Percentiles rank a stretch among this genome's conserved stretches.
These are phyloP conservation scores for Malassezia dermatis DNA, from an alignment of 1,284 basidiomycete genomes.

Conservation along the genomic window DNA sequence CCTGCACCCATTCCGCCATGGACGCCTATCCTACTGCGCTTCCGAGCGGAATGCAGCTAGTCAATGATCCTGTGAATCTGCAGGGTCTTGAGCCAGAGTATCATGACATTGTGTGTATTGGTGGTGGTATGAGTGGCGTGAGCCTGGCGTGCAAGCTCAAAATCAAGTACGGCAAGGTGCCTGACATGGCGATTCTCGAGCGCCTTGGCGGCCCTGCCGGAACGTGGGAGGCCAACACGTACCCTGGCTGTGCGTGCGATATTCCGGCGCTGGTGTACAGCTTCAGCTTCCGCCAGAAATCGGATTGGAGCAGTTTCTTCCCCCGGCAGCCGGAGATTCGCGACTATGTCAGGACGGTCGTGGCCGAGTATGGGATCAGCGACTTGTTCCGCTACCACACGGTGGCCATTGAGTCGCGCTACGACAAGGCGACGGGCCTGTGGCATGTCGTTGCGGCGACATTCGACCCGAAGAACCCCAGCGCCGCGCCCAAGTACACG, in stretches of 20 bases:
- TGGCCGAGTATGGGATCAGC: conserved; percentile 27
- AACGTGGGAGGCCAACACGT: conserved; percentile 35
- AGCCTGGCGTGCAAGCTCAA: conserved; percentile 38
- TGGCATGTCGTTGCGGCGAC: conserved; percentile 39
- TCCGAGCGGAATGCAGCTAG: conserved; percentile 10
- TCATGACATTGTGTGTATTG: conserved; percentile 39
- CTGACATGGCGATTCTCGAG: conserved; percentile 34
- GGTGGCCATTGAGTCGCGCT: conserved; percentile 30
- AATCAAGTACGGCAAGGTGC: conserved; percentile 22
- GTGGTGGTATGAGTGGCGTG: conserved; percentile 38
- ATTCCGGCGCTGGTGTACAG: conserved; percentile 45
- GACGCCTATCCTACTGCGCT: neutral
- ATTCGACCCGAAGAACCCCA: conserved; percentile 8
- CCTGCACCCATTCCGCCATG: neutral
- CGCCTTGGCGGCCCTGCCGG: conserved; percentile 22
- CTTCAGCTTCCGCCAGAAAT: conserved; percentile 39
- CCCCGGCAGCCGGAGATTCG: conserved; percentile 32
- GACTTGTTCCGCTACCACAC: conserved; percentile 31
- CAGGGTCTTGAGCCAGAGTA: conserved; percentile 24
- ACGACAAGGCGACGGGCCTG: conserved; percentile 31
- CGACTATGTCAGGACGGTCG: conserved; percentile 32
- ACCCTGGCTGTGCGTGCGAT: conserved; percentile 41
- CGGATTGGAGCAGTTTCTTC: conserved; percentile 39
- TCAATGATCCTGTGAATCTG: conserved; percentile 14
- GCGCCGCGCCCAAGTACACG: conserved; percentile 13